Percentiles rank a stretch among this genome's conserved stretches.
Conservation (phyloP, 2,329 filamentous ascomycete genomes). For the Neocucurbitaria cava region DNA sequence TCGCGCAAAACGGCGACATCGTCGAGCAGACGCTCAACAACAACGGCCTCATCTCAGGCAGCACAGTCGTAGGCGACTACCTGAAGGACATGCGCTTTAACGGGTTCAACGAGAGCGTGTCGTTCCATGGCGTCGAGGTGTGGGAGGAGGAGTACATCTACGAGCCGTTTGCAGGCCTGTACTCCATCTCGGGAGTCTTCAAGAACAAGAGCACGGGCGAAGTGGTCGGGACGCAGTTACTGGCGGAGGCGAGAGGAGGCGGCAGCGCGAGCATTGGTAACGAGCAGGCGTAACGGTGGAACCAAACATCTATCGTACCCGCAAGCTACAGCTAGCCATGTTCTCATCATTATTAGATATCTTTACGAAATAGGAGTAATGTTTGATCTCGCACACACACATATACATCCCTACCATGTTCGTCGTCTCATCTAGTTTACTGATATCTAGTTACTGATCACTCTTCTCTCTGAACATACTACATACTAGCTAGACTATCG, state of each 20-base stretch:
- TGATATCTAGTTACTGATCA: too few species aligned
- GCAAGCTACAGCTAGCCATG: too few species aligned
- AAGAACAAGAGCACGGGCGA: conserved; percentile 56
- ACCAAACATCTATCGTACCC: too few species aligned
- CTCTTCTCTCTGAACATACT: too few species aligned
- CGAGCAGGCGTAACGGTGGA: conserved; percentile 18
- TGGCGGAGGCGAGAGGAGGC: conserved; percentile 61
- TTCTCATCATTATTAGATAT: not conserved
- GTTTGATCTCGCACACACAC: not conserved
- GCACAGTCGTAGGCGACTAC: conserved; percentile 59
- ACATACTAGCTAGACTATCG: too few species aligned
- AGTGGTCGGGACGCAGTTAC: conserved; percentile 60
- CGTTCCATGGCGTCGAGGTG: conserved; percentile 54
- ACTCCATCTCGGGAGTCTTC: conserved; percentile 55
- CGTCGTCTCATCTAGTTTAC: not conserved
- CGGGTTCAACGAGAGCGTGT: conserved; percentile 54
- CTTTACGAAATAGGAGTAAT: not conserved
- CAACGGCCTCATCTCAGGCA: conserved; percentile 55
- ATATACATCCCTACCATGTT: not conserved
- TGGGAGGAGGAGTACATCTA: conserved; percentile 63
- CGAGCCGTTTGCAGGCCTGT: conserved; percentile 58
- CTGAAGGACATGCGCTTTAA: conserved; percentile 62
- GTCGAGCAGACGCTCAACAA: conserved; percentile 64
- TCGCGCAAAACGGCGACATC: conserved; percentile 63
- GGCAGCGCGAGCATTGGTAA: conserved; percentile 59